phyloP scores from a whole-genome alignment of 129 eudicot species.

The Flaveria sonorensis region DNA sequence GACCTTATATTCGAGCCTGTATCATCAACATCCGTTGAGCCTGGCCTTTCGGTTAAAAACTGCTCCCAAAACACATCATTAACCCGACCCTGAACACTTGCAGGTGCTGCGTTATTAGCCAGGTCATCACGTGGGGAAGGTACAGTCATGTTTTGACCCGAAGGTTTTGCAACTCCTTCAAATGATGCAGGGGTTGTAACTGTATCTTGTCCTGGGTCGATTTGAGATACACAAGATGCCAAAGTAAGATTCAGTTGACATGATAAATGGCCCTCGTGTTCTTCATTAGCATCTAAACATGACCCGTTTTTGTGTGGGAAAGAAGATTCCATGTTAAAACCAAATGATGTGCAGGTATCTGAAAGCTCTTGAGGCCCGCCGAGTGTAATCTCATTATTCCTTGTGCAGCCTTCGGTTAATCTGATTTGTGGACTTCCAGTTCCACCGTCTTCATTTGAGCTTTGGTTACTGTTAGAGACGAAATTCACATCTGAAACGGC shows the following conservation, averaged over 20 bases:
- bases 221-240: constrained; percentile 64
- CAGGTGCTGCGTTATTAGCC: constrained; percentile 36
- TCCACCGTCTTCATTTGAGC: constrained; percentile 70
- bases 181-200: constrained; percentile 35
- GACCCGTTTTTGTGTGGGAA: constrained; percentile 40
- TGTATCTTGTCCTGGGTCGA: constrained; percentile 42
- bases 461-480: constrained; percentile 80
- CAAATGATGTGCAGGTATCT: constrained; percentile 75
- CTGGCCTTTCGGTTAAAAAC: constrained; percentile 90
- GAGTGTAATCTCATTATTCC: constrained; percentile 33
- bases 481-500: constrained; percentile 77
- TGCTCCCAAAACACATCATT: constrained; percentile 96
- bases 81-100: constrained; percentile 50
- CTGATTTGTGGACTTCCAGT: constrained; percentile 60
- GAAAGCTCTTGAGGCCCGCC: constrained; percentile 62
- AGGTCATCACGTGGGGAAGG: constrained; percentile 39
- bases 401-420: constrained; percentile 35
- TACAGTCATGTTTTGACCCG: constrained; percentile 30
- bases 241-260: constrained; percentile 81
- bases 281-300: constrained; percentile 49
- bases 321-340: constrained; percentile 60
- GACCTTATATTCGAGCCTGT: constrained; percentile 57
- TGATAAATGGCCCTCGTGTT: constrained; percentile 55
- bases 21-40: constrained; percentile 72
- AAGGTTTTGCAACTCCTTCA: constrained; percentile 30